Base-by-base conservation (phyloP, 257 asterid genomes). In the Salvia miltiorrhiza region DNA sequence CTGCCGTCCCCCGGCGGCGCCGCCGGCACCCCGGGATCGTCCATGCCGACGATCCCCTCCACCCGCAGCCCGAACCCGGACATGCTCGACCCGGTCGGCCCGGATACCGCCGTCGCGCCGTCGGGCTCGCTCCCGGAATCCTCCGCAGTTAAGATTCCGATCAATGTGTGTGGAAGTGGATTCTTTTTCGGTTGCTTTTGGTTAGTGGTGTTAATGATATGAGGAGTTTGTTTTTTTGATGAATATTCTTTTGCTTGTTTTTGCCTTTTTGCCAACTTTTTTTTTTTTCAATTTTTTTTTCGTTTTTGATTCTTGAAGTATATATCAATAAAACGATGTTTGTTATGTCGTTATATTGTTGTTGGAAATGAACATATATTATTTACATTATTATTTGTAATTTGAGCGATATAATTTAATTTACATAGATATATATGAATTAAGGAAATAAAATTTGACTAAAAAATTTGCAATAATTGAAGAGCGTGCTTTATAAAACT, bases 31-130 rank as follows among this genome's bases (percentile, higher is more conserved):
- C 76, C 83, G 23, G 80, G 72, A 70, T 62, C 84, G 17, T 72
- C 88, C 66, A 39, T 76, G 30, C 87, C 90, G 1, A 86, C 89
- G 4, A 84, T 88, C 23, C 96, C 93, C 2, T 88, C 96, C 7
- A 76, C 74, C 14, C 88, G 82, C 0, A 86, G 83, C 76, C 79
- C 76, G 5, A 76, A 86, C 69, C 90, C 90, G 5, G 96, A 88
- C 14, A 54, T 70, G 21, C 41, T 56, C 0, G 53, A 73, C 57
- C 41, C 83, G 0, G 74, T 81, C 47, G 81, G 76, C 64, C 90
- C 93, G 14, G 90, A 79, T 33, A 37, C 82, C 23, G 90, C 90
- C 0, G 4, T 79, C 44, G 83, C 90, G 0, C 93, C 90, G 4
- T 47, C 80, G 5, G 86, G 85, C 9, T 24, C 55, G 11, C 11